Evolutionary conservation across 257 asterid species (phyloP), one percentile per base, ranked within the genome.

Genomic region (Echites panduratus): DNA sequence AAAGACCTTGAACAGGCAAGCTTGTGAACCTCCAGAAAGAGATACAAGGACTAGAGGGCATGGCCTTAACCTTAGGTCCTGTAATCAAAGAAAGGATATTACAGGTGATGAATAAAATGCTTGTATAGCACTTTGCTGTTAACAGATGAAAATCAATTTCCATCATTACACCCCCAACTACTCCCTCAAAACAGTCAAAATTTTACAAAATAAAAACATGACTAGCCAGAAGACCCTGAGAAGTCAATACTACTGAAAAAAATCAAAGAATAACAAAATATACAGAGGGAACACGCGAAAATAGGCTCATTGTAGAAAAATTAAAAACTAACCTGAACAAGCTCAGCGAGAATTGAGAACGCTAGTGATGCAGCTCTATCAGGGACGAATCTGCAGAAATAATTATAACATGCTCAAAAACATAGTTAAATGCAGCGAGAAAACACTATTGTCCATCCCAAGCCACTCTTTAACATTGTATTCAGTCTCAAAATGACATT

Each of bases 311-410:
- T 12, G 41, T 17, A 56, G 53, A 53, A 59, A 43, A 59, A 43
- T 50, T 48, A 7, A 75, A 63, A 71, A 56, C 94, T 41, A 66
- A 93, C 98, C 95, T 89, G 76, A 49, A 86, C 82, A 22, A 93
- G 90, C 85, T 90, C 93, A 72, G 72, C 75, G 47, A 90, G 84
- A 69, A 89, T 80, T 70, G 89, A 83, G 79, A 89, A 85, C 2
- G 96, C 98, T 64, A 90, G 81, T 32, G 97, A 83, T 40, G 96
- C 83, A 79, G 97, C 98, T 85, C 89, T 93, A 81, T 87, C 93
- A 24, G 92, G 89, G 71, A 88, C 63, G 77, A 85, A 90, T 74
- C 98, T 93, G 93, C 85, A 84, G 45, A 73, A 76, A 76, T 62
- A 52, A 79, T 62, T 32, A 52, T 43, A 50, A 52, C 19, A 45